phyloP scores from a whole-genome alignment of 2,329 filamentous ascomycete genomes.

The Ophiostoma perfectum region DNA sequence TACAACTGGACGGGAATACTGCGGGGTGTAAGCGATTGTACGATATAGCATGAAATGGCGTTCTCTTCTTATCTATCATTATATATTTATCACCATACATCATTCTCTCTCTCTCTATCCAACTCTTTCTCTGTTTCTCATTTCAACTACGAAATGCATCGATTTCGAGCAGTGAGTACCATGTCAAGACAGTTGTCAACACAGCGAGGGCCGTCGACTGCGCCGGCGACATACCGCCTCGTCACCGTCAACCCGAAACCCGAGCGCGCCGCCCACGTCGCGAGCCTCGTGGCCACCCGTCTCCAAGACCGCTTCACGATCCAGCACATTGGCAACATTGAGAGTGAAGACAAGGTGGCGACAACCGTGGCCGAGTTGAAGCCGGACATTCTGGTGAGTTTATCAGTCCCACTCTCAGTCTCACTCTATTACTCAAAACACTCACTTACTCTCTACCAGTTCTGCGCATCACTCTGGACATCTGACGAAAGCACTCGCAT shows the following conservation, averaged over 20 bases:
- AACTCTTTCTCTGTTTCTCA: too few relatives aligned
- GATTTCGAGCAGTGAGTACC: not conserved
- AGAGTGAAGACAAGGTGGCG: slow-evolving; percentile 39
- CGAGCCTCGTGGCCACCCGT: slow-evolving; percentile 55
- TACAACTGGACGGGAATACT: not conserved
- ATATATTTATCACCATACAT: not conserved
- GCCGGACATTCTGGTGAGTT: not conserved
- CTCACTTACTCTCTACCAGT: not conserved
- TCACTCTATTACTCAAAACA: too few relatives aligned
- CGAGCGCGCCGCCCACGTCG: slow-evolving; percentile 56
- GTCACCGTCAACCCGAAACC: slow-evolving; percentile 65
- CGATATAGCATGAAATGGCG: slow-evolving; percentile 16
- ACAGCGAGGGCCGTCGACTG: not conserved
- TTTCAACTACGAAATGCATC: not conserved
- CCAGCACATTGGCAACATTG: slow-evolving; percentile 56
- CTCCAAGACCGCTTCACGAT: slow-evolving; percentile 47
- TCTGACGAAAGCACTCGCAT: not conserved
- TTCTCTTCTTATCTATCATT: not conserved
- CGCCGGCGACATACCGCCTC: slow-evolving; percentile 44
- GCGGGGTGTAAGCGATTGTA: not conserved
- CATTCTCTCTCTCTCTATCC: too few relatives aligned
- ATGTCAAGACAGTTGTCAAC: not conserved
- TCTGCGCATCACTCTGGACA: not conserved
- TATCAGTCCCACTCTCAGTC: not conserved
- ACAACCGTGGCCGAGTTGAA: not conserved